These are phyloP conservation scores for Colletotrichum sp. DNA, from an alignment of 2,329 filamentous ascomycete genomes.

Conservation along the genomic window DNA sequence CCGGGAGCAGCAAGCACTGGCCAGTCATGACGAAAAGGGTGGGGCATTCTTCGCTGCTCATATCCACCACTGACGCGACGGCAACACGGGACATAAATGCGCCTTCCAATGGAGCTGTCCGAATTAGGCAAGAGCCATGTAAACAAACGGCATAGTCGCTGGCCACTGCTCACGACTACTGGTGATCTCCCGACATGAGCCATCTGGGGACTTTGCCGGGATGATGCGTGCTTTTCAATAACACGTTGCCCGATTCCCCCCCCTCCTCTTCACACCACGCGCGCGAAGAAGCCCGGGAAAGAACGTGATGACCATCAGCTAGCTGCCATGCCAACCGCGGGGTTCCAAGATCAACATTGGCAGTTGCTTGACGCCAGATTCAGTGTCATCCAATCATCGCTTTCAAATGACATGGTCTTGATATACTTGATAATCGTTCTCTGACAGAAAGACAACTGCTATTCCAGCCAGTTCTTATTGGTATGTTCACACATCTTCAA, in stretches of 20 bases:
- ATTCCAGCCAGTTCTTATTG: not conserved
- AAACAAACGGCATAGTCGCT: slow-evolving; percentile 18
- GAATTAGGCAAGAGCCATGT: slow-evolving; percentile 8
- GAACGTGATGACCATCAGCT: not conserved
- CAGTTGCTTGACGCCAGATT: not conserved
- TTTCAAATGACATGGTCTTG: not conserved
- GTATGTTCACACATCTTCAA: not conserved
- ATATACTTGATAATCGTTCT: not conserved
- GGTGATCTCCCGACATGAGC: not conserved
- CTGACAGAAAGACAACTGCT: not conserved
- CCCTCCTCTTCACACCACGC: not conserved
- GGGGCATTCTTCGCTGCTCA: not conserved
- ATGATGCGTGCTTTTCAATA: not conserved
- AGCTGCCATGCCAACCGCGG: slow-evolving; percentile 11
- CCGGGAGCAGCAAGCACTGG: slow-evolving; percentile 5
- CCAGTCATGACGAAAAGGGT: not conserved
- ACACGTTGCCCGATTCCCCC: not conserved
- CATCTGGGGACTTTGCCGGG: not conserved
- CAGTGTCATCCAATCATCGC: not conserved
- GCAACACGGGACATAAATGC: not conserved
- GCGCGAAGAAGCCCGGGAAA: not conserved
- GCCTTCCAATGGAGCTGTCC: slow-evolving; percentile 5
- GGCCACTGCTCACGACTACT: not conserved
- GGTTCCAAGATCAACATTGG: not conserved
- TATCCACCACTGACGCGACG: not conserved